Base-by-base conservation (phyloP, 495 filamentous ascomycete species). In the Penicillium arizonense region DNA sequence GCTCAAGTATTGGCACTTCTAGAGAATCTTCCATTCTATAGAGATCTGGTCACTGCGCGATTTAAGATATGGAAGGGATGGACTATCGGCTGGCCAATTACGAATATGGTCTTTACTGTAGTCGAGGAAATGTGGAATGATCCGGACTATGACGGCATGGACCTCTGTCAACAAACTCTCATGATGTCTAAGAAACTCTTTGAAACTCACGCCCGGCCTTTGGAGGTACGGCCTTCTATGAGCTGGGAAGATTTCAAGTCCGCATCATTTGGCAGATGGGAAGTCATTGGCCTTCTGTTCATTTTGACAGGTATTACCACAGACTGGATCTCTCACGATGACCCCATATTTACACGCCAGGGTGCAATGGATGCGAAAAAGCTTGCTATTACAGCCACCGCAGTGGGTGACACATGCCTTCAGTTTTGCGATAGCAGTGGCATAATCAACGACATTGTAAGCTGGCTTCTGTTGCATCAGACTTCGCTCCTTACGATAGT, bases 351-450 rank as follows among this genome's bases (percentile, higher is more conserved):
- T 14, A 48, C 34, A 10, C 34, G 45, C 20, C 30, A 46, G 5
- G 56, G 44, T 3, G 45, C 32, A 3, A 26, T 55, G 11, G 62
- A 63, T 52, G 14, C 44, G 18, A 44, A 53, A 21, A 44, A 45
- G 2, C 11, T 66, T 0, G 48, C 47, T 16, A 33, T 43, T 9
- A 58, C 57, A 0, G 48, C 58, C 5, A 39, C 46, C 14, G 53
- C 58, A 18, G 63, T 57, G 5, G 55, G 54, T 3, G 67, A 70
- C 20, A 57, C 62, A 11, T 71, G 68, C 47, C 39, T 69, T 11
- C 54, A 65, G 30, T 69, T 71, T 38, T 65, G 65, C 37, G 50
- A 65, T 23, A 61, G 49, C 13, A 47, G 59, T 9, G 68, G 62
- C 8, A 57, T 61, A 1, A 52, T 63, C 41, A 69, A 58, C n/a